These are phyloP conservation scores for Tolypocladium endophyticum DNA, from an alignment of 2,329 filamentous ascomycete species.

Conservation along the genomic window DNA sequence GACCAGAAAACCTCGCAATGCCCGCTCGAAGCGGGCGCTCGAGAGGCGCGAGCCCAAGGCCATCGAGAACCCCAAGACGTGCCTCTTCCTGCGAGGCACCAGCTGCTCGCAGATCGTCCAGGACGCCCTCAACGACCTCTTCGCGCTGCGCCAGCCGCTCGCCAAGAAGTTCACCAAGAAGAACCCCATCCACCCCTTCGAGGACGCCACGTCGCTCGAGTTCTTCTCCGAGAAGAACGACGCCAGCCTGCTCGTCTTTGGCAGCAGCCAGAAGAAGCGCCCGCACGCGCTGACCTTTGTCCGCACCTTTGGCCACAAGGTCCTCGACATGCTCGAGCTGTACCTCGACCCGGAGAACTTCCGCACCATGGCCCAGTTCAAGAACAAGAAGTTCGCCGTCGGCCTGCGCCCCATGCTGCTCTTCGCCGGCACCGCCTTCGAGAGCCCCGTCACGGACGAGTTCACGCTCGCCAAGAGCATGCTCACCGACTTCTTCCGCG, in stretches of 20 bases:
- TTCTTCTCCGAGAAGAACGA: slow-evolving; percentile 98
- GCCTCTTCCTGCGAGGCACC: slow-evolving; percentile 81
- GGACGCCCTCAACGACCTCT: slow-evolving; percentile 75
- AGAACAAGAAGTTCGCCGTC: slow-evolving; percentile 62
- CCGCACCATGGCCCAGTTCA: slow-evolving; percentile 63
- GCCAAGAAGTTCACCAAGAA: slow-evolving; percentile 94
- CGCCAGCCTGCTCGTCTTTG: slow-evolving; percentile 74
- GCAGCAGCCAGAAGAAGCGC: slow-evolving; percentile 84
- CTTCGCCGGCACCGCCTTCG: slow-evolving; percentile 84
- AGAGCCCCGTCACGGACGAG: slow-evolving; percentile 66
- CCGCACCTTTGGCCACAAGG: slow-evolving; percentile 74
- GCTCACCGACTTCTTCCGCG: slow-evolving; percentile 84
- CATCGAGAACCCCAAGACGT: slow-evolving; percentile 81
- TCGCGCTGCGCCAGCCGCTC: slow-evolving; percentile 73
- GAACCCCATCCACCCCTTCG: slow-evolving; percentile 90
- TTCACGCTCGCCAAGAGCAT: slow-evolving; percentile 83
- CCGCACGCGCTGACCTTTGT: slow-evolving; percentile 78
- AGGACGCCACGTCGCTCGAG: slow-evolving; percentile 76
- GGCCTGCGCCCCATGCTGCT: slow-evolving; percentile 82
- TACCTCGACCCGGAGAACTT: slow-evolving; percentile 67
- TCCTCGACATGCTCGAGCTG: slow-evolving; percentile 92
- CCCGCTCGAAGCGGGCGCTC: slow-evolving; percentile 88
- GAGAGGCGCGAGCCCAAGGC: slow-evolving; percentile 86
- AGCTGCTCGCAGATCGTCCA: slow-evolving; percentile 74
- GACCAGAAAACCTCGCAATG: slow-evolving; percentile 50